Percentiles rank a stretch among this genome's conserved stretches.
phyloP scores from a whole-genome alignment of 257 asterid species.

The Nicotiana otophora region DNA sequence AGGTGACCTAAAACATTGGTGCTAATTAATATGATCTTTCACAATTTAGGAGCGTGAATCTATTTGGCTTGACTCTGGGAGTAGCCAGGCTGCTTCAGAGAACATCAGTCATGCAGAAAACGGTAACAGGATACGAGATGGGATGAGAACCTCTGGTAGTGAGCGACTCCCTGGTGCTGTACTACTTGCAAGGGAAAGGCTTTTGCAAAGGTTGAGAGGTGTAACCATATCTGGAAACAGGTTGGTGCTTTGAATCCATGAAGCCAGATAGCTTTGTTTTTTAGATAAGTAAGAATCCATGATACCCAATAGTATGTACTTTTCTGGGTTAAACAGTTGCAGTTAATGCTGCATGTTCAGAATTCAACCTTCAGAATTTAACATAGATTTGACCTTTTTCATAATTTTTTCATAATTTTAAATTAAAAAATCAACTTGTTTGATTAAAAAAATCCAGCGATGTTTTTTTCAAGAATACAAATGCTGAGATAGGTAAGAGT shows the following conservation, averaged over 20 bases:
- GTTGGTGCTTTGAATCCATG: conserved; percentile 26
- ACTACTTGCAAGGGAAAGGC: conserved; percentile 88
- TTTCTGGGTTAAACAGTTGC: background rate
- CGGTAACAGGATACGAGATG: conserved; percentile 27
- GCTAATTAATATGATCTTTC: conserved; percentile 13
- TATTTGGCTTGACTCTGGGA: conserved; percentile 35
- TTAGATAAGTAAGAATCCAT: background rate
- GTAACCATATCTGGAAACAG: conserved; percentile 59
- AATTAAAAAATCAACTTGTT: too few species aligned
- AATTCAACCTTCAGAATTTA: background rate
- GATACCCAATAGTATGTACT: background rate
- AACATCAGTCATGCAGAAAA: conserved; percentile 26
- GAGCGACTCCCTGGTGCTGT: conserved; percentile 89
- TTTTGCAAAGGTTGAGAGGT: conserved; percentile 78
- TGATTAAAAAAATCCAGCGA: too few species aligned
- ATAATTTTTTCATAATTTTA: too few species aligned
- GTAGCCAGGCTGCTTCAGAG: conserved; percentile 36
- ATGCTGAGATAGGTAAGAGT: background rate
- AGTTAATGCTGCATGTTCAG: background rate
- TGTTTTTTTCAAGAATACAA: too few species aligned
- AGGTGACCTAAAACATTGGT: background rate
- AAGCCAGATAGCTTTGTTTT: background rate
- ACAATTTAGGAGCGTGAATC: conserved; percentile 57
- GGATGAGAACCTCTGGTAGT: conserved; percentile 37
- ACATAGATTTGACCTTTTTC: too few species aligned